Percentiles rank a stretch among this genome's conserved stretches.
Evolutionary conservation across 78 protist genomes (phyloP).

Genomic region (Tieghemostelium lacteum): DNA sequence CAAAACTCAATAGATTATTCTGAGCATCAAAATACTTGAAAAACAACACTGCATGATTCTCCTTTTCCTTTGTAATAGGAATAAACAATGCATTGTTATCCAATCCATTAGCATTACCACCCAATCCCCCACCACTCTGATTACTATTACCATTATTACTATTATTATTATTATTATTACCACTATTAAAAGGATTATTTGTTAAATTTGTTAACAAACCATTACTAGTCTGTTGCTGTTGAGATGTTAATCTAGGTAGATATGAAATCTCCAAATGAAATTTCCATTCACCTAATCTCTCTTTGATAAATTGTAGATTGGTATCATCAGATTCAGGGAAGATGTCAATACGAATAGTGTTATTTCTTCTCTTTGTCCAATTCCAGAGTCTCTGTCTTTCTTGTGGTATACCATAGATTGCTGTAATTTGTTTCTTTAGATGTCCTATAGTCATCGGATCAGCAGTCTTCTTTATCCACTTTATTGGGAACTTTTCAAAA

Average conservation of each 20-base stretch:
- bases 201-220: not conserved
- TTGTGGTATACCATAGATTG: constrained; percentile 52
- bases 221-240: not conserved
- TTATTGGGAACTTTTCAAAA: constrained; percentile 3
- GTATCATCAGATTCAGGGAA: constrained; percentile 58
- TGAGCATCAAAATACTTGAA: constrained; percentile 55
- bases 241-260: constrained; percentile 35
- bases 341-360: constrained; percentile 38
- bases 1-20: not conserved
- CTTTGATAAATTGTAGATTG: not conserved
- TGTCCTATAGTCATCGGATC: constrained; percentile 26
- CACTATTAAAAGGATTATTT: not conserved
- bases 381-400: constrained; percentile 73
- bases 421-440: constrained; percentile 46
- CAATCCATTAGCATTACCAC: no score
- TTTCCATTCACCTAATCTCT: constrained; percentile 9
- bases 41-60: constrained; percentile 25
- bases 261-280: constrained; percentile 54
- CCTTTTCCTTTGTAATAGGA: constrained; percentile 2
- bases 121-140: not conserved
- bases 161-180: not conserved
- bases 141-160: not conserved
- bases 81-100: constrained; percentile 18
- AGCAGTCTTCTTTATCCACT: constrained; percentile 4
- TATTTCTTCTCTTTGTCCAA: constrained; percentile 52